Conservation (phyloP, 225 moss, liverwort and hornwort genomes). For the Physcomitrellopsis africana region DNA sequence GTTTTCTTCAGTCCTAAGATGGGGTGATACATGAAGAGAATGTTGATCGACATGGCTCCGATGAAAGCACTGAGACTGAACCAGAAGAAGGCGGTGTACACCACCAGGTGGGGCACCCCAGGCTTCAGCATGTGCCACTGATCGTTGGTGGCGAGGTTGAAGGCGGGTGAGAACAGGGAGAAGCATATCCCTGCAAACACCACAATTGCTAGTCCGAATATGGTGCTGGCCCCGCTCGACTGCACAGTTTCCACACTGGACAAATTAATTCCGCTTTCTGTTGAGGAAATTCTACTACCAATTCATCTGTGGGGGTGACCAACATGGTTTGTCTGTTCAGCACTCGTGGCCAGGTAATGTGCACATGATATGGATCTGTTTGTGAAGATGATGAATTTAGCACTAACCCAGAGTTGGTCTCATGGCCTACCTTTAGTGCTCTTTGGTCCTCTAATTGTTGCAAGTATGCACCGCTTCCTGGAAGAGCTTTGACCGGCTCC, state of each 20-base stretch:
- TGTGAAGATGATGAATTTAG: neutral
- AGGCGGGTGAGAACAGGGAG: conserved; percentile 91
- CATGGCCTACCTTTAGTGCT: conserved; percentile 69
- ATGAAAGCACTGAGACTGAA: conserved; percentile 78
- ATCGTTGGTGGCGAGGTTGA: conserved; percentile 90
- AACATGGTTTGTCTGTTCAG: neutral
- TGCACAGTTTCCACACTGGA: conserved; percentile 22
- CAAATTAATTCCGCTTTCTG: neutral
- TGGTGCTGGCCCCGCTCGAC: conserved; percentile 58
- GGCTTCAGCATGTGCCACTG: conserved; percentile 82
- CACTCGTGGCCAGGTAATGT: too few relatives aligned
- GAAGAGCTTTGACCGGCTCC: conserved; percentile 33
- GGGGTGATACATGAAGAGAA: conserved; percentile 77
- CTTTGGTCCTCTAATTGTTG: conserved; percentile 64
- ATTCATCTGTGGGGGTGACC: neutral
- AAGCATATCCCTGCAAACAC: conserved; percentile 85
- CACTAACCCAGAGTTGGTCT: neutral
- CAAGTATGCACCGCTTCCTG: conserved; percentile 77
- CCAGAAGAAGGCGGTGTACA: conserved; percentile 95
- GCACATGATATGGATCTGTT: neutral
- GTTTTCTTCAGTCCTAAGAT: conserved; percentile 69
- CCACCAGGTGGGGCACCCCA: conserved; percentile 86
- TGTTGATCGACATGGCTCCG: conserved; percentile 64
- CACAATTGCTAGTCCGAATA: conserved; percentile 77
- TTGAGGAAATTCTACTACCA: neutral